A percentile compares a stretch with the other conserved stretches of the same genome.
Conservation (phyloP, 768 basidiomycete genomes). For the Auricularia cornea region DNA sequence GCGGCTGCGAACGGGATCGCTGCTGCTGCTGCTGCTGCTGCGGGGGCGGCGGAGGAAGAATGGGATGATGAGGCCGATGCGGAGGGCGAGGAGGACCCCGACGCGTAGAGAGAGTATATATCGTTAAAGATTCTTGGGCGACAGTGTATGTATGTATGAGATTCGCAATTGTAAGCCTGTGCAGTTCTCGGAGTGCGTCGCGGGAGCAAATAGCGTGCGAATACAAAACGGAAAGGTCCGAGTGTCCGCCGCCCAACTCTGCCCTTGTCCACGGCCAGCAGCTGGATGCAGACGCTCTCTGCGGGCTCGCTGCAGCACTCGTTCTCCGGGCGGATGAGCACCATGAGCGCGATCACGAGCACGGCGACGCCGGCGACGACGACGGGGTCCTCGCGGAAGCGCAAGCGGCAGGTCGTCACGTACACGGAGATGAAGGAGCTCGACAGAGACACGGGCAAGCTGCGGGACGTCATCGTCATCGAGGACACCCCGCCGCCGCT, state of each 20-base stretch:
- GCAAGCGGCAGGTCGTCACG: conserved; percentile 77
- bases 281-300: background rate
- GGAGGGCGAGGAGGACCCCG: conserved; percentile 17
- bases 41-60: conserved; percentile 9
- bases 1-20: too few species aligned
- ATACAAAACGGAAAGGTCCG: background rate
- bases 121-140: background rate
- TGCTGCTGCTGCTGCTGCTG: background rate
- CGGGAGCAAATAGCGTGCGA: background rate
- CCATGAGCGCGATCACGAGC: conserved; percentile 2
- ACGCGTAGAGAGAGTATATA: background rate
- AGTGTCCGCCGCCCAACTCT: background rate
- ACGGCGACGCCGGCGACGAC: conserved; percentile 41
- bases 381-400: conserved; percentile 65
- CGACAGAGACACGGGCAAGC: conserved; percentile 57
- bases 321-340: background rate
- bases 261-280: background rate
- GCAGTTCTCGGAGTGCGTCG: background rate
- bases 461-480: conserved; percentile 85
- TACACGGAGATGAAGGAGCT: conserved; percentile 87
- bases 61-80: conserved; percentile 16
- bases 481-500: conserved; percentile 80
- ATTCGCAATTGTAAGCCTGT: too few species aligned
- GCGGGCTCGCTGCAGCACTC: background rate
- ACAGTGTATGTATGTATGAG: background rate